Base-by-base conservation (phyloP, 192 early-diverging fungal species). In the Fimicolochytrium jonesii region DNA sequence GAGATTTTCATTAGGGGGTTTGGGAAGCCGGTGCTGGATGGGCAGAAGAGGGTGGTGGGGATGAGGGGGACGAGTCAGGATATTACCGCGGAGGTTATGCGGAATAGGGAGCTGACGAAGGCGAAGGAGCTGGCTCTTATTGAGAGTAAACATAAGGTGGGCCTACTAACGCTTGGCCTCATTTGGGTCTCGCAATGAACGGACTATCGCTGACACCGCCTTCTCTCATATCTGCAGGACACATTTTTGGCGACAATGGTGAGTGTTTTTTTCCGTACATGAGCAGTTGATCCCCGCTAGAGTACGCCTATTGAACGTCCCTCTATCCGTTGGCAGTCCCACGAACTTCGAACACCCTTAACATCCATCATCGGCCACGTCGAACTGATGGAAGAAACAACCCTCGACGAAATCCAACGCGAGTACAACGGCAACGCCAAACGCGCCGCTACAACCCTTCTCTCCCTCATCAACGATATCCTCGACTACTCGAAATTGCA, bases 381-480 rank as follows among this genome's bases (percentile, higher is more conserved):
- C 9, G 51, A 63, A 1, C 46, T 73, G 26, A 26, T 73, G 34
- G 35, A 56, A 20, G 56, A 69, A 20, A 69, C 67, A 18, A 11
- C 30, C 4, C 48, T 70, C 15, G 55, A 57, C 39, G 50, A 49
- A 1, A 9, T 22, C n/a, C 71, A 70, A 30, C 22, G 35, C 33
- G 55, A 69, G 26, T 73, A 63, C 56, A 43, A 64, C 20, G 35
- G 28, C 9, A 41, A 18, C 18, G 58, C 66, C 5, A 26, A 33
- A 33, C n/a, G 30, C 25, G 49, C 45, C 7, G 59, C 56, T 13
- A 31, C 20, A 1, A 36, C 61, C n/a, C 51, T 73, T n/a, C 28
- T 69, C 7, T n/a, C 55, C 5, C 18, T 70, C 17, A 55, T 73
- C 45, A 70, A 73, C 41, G 47, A 69, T 29, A 56, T 69, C 33